Evolutionary conservation across 2,329 filamentous ascomycete genomes (phyloP), one percentile per base, ranked within the genome.

Genomic region (Torrubiellomyces zombiae): DNA sequence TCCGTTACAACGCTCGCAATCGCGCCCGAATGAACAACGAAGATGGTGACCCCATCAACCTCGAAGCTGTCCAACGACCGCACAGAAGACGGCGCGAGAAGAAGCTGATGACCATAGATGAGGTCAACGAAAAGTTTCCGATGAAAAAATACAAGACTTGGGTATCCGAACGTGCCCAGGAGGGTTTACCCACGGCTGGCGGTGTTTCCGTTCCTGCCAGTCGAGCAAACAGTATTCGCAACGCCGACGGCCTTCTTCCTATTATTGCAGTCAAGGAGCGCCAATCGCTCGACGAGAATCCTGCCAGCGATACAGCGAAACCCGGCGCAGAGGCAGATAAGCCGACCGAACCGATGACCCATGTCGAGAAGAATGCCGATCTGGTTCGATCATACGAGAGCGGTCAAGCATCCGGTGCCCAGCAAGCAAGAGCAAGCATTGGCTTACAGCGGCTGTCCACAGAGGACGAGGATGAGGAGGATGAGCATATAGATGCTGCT

Each of bases 71-170:
- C 67, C 80, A 82, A 29, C 53, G 82, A 31, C 76, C 82, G 25
- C 85, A 89, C 48, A 71, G 89, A 29, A 69, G 86, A 42, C 70
- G 86, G 36, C 72, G 85, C 31, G 89, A 98, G 53, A 98, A 98
- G 71, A 98, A 94, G 51, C 54, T 98, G 38, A 95, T 98, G 89
- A 80, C 79, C 3, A 94, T 95, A 74, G 89, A 98, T 33, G 89
- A 98, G 53, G 89, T 98, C 34, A 95, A 98, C 47, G 83, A 91
- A 38, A 81, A 91, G 39, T 98, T 98, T 42, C 86, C 89, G 0
- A 71, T 94, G 55, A 75, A 73, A 39, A 95, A 95, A 53, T 98
- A 98, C 66, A 95, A 98, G 58, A 70, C 67, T 26, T 98, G 89
- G 86, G 77, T 89, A 30, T 75, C 79, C 6, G 71, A 71, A 28